Percentiles rank a stretch among this genome's conserved stretches.
These are phyloP conservation scores for Candida anglica DNA, from an alignment of 805 yeast genomes.

Conservation along the genomic window DNA sequence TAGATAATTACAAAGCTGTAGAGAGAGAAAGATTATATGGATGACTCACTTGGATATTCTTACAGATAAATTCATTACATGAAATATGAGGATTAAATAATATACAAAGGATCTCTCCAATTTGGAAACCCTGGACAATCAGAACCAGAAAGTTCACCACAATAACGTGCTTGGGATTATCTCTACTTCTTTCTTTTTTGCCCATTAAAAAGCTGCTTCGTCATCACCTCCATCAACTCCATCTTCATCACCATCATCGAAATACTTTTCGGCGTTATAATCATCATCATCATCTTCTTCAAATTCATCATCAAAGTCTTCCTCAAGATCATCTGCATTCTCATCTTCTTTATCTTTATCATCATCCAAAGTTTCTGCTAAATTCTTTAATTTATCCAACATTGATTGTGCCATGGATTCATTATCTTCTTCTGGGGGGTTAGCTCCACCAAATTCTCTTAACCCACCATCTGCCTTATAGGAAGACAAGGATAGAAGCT, in stretches of 20 bases:
- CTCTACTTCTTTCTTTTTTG: no score
- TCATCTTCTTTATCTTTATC: constrained; percentile 36
- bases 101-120: no score
- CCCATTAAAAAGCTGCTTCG: constrained; percentile 69
- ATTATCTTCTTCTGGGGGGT: constrained; percentile 16
- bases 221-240: constrained; percentile 60
- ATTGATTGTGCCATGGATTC: constrained; percentile 35
- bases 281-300: constrained; percentile 77
- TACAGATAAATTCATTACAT: no score
- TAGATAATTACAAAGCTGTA: no score
- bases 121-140: no score
- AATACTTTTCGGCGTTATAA: constrained; percentile 75
- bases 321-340: constrained; percentile 46
- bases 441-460: constrained; percentile 24
- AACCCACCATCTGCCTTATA: constrained; percentile 38
- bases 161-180: no score
- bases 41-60: no score
- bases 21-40: no score
- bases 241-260: constrained; percentile 64
- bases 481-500: constrained; percentile 39
- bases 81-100: no score
- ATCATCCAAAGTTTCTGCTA: constrained; percentile 44
- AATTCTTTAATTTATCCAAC: constrained; percentile 36
- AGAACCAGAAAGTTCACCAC: no score
- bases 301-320: constrained; percentile 62